Evolutionary conservation across 371 early-diverging fungal genomes (phyloP), one percentile per base, ranked within the genome.

Genomic region (Haplosporangium sp.): DNA sequence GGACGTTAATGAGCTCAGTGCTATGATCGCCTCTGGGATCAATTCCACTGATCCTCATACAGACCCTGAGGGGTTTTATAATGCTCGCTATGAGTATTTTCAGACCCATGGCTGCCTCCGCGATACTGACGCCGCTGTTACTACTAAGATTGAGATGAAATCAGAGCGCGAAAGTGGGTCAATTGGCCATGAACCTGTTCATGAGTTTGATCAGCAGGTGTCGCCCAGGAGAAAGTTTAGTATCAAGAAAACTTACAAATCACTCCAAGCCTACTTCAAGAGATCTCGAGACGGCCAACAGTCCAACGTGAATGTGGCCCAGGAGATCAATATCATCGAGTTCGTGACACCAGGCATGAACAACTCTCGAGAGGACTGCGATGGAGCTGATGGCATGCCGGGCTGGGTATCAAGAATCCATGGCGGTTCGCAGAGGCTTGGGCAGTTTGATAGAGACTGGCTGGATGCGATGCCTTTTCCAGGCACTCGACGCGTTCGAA

Each of bases 1-100:
- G 6, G 73, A 73, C 21, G 67, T 73, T 29, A 73, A 73, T 38
- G 67, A 73, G n/a, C 50, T 55, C 45, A 56, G 62, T 1, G 62
- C 57, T 2, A 62, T 73, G 67, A 21, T 38, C 5, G 62, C 58
- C 6, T 50, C 50, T 36, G 67, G 73, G 7, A 48, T 62, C n/a
- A 56, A 67, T 20, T 67, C 73, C 0, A 37, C 21, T 0, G 67
- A 60, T 23, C 56, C 46, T 4, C 73, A 73, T 18, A 58, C 67
- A 7, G 47, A 66, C 7, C 59, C 73, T 6, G 48, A 62, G 67
- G 55, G 54, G 0, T 73, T 67, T 50, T 73, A 59, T 14, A 14
- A 50, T 5, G 10, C 14, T 18, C 59, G 58, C 37, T 59, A 43
- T 37, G 58, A 40, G 8, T 59, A 53, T n/a, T 66, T 54, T 29